These are phyloP conservation scores for Botryotinia narcissicola DNA, from an alignment of 2,329 filamentous ascomycete species.

Conservation along the genomic window DNA sequence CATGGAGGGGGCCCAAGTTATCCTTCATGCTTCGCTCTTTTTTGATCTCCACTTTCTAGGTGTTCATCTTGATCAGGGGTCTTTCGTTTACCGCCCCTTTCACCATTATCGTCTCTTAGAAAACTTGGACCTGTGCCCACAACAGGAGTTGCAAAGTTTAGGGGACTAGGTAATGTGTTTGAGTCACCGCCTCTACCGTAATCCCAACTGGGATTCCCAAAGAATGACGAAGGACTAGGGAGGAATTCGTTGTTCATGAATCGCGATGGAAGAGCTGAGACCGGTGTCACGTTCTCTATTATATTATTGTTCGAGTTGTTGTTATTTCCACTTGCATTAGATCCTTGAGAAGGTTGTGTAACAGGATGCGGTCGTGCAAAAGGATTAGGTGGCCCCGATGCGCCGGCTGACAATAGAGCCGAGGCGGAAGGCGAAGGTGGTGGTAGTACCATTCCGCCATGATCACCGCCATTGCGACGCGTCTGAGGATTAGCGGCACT, in stretches of 20 bases:
- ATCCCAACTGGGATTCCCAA: conserved; percentile 72
- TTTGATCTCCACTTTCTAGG: conserved; percentile 15
- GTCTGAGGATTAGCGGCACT: conserved; percentile 29
- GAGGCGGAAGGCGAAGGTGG: conserved; percentile 83
- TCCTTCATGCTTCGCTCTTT: conserved; percentile 20
- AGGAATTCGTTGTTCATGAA: conserved; percentile 87
- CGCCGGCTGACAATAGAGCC: conserved; percentile 83
- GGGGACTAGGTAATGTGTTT: conserved; percentile 86
- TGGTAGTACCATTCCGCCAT: conserved; percentile 71
- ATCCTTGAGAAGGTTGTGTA: conserved; percentile 44
- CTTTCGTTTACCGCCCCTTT: conserved; percentile 27
- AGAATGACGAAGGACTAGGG: conserved; percentile 89
- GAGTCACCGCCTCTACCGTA: conserved; percentile 63
- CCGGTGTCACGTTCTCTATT: conserved; percentile 68
- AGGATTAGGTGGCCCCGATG: conserved; percentile 88
- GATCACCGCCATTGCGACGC: conserved; percentile 32
- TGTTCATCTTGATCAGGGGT: conserved; percentile 19
- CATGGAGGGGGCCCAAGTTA: not conserved
- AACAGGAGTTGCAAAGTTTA: conserved; percentile 87
- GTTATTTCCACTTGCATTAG: conserved; percentile 40
- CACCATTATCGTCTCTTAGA: conserved; percentile 52
- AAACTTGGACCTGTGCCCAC: conserved; percentile 62
- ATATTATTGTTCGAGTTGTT: conserved; percentile 45
- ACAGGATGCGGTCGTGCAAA: conserved; percentile 85
- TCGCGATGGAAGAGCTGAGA: conserved; percentile 88